phyloP scores from a whole-genome alignment of 495 filamentous ascomycete species.

The Echria macrotheca region DNA sequence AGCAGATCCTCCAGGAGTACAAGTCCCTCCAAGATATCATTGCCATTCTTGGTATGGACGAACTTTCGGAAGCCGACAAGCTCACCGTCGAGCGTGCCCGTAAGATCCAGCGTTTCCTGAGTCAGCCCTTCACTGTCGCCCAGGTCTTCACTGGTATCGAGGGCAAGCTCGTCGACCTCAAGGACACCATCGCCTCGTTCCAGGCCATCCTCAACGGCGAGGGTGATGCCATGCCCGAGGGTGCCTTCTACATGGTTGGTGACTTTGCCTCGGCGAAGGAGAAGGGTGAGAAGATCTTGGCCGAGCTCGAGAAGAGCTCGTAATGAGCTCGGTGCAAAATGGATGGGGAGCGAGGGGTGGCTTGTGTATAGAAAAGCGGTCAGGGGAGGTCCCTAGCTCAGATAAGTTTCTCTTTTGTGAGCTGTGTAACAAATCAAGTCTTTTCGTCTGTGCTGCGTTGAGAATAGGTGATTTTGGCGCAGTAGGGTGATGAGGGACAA shows the following conservation, averaged over 20 bases:
- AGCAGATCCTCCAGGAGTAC: conserved; percentile 99
- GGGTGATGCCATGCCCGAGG: conserved; percentile 91
- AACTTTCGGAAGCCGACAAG: conserved; percentile 97
- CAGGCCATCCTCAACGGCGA: conserved; percentile 95
- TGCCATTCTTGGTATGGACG: conserved; percentile 99
- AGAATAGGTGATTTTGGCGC: neutral
- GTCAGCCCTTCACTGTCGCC: conserved; percentile 97
- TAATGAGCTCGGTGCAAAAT: conserved; percentile 50
- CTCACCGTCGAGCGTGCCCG: conserved; percentile 99
- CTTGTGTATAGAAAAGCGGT: conserved; percentile 36
- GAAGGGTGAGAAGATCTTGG: conserved; percentile 99
- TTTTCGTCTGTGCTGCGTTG: conserved; percentile 24
- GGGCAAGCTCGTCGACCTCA: conserved; percentile 92
- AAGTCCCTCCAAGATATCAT: conserved; percentile 99
- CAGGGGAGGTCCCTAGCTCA: conserved; percentile 31
- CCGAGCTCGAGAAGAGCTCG: conserved; percentile 72
- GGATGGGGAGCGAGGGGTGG: conserved; percentile 24
- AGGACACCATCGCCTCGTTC: conserved; percentile 96
- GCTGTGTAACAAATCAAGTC: conserved; percentile 40
- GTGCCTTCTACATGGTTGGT: conserved; percentile 98
- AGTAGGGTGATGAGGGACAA: neutral
- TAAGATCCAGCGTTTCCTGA: conserved; percentile 99
- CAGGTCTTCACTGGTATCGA: conserved; percentile 99
- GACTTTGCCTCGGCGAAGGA: conserved; percentile 85
- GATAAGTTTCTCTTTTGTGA: conserved; percentile 34